phyloP scores from a whole-genome alignment of 148 eudicot species.

The Rhododendron molle region DNA sequence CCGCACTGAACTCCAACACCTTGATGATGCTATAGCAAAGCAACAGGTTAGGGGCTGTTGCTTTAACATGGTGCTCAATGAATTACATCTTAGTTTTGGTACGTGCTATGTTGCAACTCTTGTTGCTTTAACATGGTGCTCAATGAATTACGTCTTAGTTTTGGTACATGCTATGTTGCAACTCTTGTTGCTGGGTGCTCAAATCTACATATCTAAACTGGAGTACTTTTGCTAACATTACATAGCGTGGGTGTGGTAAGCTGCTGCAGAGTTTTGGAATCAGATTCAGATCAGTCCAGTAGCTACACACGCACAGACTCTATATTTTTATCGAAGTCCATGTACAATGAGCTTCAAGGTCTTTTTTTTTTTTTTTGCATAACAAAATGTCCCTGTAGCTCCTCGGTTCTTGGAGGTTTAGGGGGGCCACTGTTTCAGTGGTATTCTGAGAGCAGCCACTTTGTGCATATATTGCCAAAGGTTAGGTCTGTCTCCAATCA shows the following conservation, averaged over 20 bases:
- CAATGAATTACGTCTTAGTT: not conserved
- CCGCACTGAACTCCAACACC: slow-evolving; percentile 65
- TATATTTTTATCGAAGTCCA: not conserved
- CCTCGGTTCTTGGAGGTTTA: too few species aligned
- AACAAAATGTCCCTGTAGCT: too few species aligned
- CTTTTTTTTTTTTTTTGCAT: not conserved
- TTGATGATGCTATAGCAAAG: slow-evolving; percentile 73
- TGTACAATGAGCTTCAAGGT: not conserved
- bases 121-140: not conserved
- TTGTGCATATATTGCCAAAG: too few species aligned
- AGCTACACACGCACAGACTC: not conserved
- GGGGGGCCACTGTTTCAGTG: too few species aligned
- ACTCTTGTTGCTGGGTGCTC: not conserved
- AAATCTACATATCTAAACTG: slow-evolving; percentile 1
- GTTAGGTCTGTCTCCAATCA: too few species aligned
- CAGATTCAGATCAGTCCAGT: not conserved
- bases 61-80: not conserved
- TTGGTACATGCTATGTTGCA: not conserved
- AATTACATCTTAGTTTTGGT: not conserved
- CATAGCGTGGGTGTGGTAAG: not conserved
- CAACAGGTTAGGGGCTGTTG: slow-evolving; percentile 48
- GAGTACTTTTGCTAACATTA: not conserved
- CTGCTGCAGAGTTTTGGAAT: not conserved
- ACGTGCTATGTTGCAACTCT: not conserved
- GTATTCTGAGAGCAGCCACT: too few species aligned